Percentiles rank a stretch among this genome's conserved stretches.
Conservation (phyloP, 371 early-diverging fungal genomes). For the Nosema muscidifuracis region DNA sequence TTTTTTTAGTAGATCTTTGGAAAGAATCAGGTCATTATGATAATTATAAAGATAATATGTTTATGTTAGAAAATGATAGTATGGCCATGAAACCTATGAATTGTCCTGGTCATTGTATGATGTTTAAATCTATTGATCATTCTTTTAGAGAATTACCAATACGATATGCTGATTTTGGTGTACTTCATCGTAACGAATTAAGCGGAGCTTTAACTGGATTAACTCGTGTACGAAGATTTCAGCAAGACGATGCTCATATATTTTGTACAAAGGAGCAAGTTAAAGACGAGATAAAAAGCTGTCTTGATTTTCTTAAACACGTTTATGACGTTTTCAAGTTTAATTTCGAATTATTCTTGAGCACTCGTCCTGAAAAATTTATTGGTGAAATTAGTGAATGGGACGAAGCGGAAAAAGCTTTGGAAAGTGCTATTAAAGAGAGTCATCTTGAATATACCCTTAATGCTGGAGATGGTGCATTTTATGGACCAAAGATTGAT, state of each 20-base stretch:
- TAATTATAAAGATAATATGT: slow-evolving; percentile 97
- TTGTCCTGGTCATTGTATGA: slow-evolving; percentile 97
- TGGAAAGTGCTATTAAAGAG: slow-evolving; percentile 71
- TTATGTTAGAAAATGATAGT: slow-evolving; percentile 62
- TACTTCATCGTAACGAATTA: slow-evolving; percentile 92
- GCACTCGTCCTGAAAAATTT: slow-evolving; percentile 90
- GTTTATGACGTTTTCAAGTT: slow-evolving; percentile 75
- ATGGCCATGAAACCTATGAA: slow-evolving; percentile 99
- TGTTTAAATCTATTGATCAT: slow-evolving; percentile 81
- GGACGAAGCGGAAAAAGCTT: slow-evolving; percentile 76
- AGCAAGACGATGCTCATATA: slow-evolving; percentile 99
- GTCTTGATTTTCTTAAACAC: slow-evolving; percentile 74
- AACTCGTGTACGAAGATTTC: slow-evolving; percentile 95
- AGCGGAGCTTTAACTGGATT: slow-evolving; percentile 90
- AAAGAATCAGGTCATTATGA: slow-evolving; percentile 94
- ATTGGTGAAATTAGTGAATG: slow-evolving; percentile 81
- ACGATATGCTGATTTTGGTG: slow-evolving; percentile 96
- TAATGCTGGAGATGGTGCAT: slow-evolving; percentile 96
- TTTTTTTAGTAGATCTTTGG: slow-evolving; percentile 90
- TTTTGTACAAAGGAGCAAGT: slow-evolving; percentile 82
- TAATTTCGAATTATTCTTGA: slow-evolving; percentile 73
- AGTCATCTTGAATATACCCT: slow-evolving; percentile 74
- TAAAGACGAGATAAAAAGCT: slow-evolving; percentile 70
- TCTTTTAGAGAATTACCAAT: slow-evolving; percentile 90
- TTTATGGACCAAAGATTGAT: slow-evolving; percentile 99